Evolutionary conservation across 768 basidiomycete genomes (phyloP).

Genomic region (Lyophyllum shimeji): DNA sequence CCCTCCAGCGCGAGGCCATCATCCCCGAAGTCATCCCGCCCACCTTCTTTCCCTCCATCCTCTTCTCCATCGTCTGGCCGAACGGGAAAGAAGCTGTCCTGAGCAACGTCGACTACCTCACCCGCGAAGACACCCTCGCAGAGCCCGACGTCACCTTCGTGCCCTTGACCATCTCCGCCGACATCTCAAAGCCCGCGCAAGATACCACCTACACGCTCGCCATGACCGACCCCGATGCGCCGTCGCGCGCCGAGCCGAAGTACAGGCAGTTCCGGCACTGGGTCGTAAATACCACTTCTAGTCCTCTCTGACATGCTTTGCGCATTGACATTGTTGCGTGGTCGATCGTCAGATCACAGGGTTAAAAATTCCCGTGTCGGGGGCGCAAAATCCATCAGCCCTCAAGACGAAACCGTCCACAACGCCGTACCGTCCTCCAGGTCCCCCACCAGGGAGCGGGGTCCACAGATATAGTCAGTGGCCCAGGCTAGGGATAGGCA

Average conservation of each 20-base stretch:
- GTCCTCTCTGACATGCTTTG: not conserved
- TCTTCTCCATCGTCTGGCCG: constrained; percentile 46
- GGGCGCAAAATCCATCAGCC: constrained; percentile 28
- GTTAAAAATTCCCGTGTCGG: constrained; percentile 27
- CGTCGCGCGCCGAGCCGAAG: constrained; percentile 46
- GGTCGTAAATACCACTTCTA: constrained; percentile 38
- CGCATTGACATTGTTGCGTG: constrained; percentile 4
- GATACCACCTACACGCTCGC: constrained; percentile 50
- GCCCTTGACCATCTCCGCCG: constrained; percentile 36
- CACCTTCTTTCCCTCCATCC: constrained; percentile 35
- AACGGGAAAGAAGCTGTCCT: constrained; percentile 33
- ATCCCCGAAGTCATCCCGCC: constrained; percentile 47
- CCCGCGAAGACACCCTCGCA: constrained; percentile 36
- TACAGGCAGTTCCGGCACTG: constrained; percentile 57
- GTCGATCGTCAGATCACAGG: constrained; percentile 32
- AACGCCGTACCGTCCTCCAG: constrained; percentile 58
- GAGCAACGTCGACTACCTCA: constrained; percentile 31
- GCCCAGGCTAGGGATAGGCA: not conserved
- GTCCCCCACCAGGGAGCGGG: constrained; percentile 52
- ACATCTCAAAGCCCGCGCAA: constrained; percentile 2
- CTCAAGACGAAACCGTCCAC: constrained; percentile 44
- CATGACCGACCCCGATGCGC: constrained; percentile 62
- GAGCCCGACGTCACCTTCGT: constrained; percentile 51
- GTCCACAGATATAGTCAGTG: constrained; percentile 57
- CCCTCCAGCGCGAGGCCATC: constrained; percentile 36